These are phyloP conservation scores for Raffaelea deltoideospora DNA, from an alignment of 2,329 filamentous ascomycete species.

Conservation along the genomic window DNA sequence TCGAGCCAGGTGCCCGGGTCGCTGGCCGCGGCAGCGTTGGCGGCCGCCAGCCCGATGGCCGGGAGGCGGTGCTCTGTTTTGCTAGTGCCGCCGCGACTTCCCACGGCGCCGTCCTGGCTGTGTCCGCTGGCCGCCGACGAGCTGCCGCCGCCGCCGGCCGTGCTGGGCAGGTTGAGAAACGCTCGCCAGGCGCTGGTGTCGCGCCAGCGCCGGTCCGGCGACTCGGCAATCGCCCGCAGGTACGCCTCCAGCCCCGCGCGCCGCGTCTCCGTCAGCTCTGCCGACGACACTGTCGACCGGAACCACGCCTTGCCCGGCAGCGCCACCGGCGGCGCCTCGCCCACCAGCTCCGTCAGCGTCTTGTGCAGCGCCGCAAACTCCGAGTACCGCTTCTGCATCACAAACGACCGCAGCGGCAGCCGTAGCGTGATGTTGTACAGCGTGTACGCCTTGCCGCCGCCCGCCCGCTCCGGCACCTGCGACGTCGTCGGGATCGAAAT, in stretches of 20 bases:
- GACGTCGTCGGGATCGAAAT: constrained; percentile 55
- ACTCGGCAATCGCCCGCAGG: constrained; percentile 54
- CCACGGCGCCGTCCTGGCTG: constrained; percentile 6
- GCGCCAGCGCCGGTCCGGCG: constrained; percentile 62
- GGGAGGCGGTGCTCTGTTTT: constrained; percentile 19
- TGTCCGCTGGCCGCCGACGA: constrained; percentile 7
- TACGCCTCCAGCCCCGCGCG: constrained; percentile 55
- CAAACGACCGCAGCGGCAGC: constrained; percentile 60
- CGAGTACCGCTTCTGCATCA: constrained; percentile 68
- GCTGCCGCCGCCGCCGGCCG: constrained; percentile 5
- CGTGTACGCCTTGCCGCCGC: constrained; percentile 52
- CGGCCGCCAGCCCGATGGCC: constrained; percentile 20
- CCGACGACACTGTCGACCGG: constrained; percentile 52
- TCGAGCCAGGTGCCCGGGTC: constrained; percentile 64
- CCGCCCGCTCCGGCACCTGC: constrained; percentile 29
- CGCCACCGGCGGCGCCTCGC: constrained; percentile 47
- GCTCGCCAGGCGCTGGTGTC: constrained; percentile 56
- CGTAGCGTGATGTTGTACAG: constrained; percentile 67
- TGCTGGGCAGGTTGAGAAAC: constrained; percentile 53
- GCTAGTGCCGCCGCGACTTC: constrained; percentile 13
- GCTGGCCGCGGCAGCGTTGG: constrained; percentile 27
- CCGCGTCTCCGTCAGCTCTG: constrained; percentile 56
- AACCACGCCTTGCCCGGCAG: constrained; percentile 67
- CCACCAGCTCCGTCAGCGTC: constrained; percentile 42
- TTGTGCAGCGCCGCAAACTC: constrained; percentile 58